Evolutionary conservation across 2,329 filamentous ascomycete species (phyloP).

Genomic region (Blumeriella jaapii): DNA sequence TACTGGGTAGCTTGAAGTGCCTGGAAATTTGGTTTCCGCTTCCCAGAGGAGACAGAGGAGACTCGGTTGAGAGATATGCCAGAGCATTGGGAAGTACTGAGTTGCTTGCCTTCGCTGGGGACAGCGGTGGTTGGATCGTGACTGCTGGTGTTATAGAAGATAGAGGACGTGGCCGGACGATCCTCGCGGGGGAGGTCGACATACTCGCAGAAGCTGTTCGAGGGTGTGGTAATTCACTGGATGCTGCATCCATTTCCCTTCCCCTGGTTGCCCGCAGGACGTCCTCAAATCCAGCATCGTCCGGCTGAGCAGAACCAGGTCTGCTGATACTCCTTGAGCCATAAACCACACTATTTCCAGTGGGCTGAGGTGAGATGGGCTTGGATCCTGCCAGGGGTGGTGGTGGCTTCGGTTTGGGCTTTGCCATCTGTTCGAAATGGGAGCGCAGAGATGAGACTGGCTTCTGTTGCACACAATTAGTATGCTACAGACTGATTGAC

Average conservation of each 20-base stretch:
- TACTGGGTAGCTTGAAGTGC: constrained; percentile 42
- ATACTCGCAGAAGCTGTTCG: constrained; percentile 15
- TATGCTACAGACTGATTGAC: not conserved
- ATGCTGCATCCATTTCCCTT: constrained; percentile 16
- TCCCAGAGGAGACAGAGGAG: constrained; percentile 29
- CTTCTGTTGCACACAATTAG: constrained; percentile 40
- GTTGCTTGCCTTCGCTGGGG: constrained; percentile 43
- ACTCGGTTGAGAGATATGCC: constrained; percentile 20
- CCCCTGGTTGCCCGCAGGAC: constrained; percentile 15
- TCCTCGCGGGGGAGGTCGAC: constrained; percentile 23
- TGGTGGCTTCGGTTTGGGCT: constrained; percentile 32
- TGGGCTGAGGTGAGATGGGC: constrained; percentile 22
- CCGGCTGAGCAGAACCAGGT: constrained; percentile 11
- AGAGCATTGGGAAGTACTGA: constrained; percentile 18
- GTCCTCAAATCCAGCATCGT: constrained; percentile 15
- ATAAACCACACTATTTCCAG: constrained; percentile 9
- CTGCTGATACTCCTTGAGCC: constrained; percentile 13
- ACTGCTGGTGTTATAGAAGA: constrained; percentile 41
- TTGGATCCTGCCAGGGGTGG: constrained; percentile 20
- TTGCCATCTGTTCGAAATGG: constrained; percentile 69
- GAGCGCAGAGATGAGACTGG: constrained; percentile 73
- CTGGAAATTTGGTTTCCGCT: constrained; percentile 29
- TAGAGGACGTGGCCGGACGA: constrained; percentile 12
- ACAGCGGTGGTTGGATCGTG: constrained; percentile 57
- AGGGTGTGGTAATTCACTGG: constrained; percentile 19